Evolutionary conservation across 768 basidiomycete genomes (phyloP).

Genomic region (Psilocybe subaeruginosa): DNA sequence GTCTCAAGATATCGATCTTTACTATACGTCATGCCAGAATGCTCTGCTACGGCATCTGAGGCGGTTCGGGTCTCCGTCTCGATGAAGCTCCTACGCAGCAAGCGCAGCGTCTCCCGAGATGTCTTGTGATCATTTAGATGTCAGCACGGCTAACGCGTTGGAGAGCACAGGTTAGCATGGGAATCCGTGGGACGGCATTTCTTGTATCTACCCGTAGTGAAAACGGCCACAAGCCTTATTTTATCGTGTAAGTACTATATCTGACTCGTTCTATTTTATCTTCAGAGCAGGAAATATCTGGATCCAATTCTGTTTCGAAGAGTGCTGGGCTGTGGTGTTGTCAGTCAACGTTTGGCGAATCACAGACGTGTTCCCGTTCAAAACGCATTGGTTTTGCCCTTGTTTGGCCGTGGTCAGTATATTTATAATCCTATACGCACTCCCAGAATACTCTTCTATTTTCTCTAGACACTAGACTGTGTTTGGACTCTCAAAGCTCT

Average conservation of each 20-base stretch:
- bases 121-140: not conserved
- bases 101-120: not conserved
- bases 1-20: not conserved
- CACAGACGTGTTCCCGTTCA: not conserved
- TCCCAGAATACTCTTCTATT: not conserved
- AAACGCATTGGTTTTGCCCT: not conserved
- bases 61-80: not conserved
- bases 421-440: not conserved
- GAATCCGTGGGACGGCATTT: not conserved
- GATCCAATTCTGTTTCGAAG: not conserved
- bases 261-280: not conserved
- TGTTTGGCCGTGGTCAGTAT: not conserved
- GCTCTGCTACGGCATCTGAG: not conserved
- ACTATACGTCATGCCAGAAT: not conserved
- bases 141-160: not conserved
- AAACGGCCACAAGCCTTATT: not conserved
- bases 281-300: not conserved
- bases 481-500: not conserved
- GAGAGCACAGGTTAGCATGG: not conserved
- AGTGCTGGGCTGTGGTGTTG: not conserved
- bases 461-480: not conserved
- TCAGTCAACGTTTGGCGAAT: not conserved
- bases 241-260: not conserved
- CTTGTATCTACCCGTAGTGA: not conserved
- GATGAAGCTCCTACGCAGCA: not conserved